phyloP scores from a whole-genome alignment of 2,329 filamentous ascomycete species.

The Emmonsiellopsis sp. region DNA sequence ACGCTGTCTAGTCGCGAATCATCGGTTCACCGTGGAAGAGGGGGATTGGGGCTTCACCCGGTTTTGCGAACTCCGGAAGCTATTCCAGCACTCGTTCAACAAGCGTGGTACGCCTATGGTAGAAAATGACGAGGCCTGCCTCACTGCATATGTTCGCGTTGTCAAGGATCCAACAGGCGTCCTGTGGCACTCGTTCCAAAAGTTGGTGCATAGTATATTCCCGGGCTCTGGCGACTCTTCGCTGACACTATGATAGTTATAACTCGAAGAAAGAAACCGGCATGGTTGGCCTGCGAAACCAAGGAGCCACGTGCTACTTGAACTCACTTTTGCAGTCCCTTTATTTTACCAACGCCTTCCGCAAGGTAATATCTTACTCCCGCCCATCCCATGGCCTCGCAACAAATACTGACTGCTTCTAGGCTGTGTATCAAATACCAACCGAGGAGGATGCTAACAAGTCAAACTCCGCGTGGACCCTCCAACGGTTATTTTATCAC shows the following conservation, averaged over 20 bases:
- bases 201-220: constrained; percentile 20
- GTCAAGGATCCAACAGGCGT: constrained; percentile 42
- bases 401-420: constrained; percentile 4
- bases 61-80: constrained; percentile 76
- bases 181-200: constrained; percentile 38
- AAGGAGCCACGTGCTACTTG: constrained; percentile 84
- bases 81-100: constrained; percentile 74
- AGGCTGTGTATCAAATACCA: constrained; percentile 95
- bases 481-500: constrained; percentile 91
- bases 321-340: constrained; percentile 77
- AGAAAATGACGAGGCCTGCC: constrained; percentile 37
- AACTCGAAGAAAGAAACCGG: constrained; percentile 99
- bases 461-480: constrained; percentile 81
- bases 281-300: constrained; percentile 92
- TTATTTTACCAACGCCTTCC: constrained; percentile 85
- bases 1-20: constrained; percentile 55
- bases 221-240: constrained; percentile 19
- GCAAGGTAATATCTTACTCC: constrained; percentile 53
- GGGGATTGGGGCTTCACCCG: constrained; percentile 99
- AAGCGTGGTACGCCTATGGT: constrained; percentile 49
- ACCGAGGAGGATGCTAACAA: constrained; percentile 74
- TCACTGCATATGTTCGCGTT: constrained; percentile 40
- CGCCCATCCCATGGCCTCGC: not conserved
- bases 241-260: constrained; percentile 51
- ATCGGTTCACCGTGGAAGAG: constrained; percentile 92